Evolutionary conservation across 2,329 filamentous ascomycete genomes (phyloP).

Genomic region (Fusarium concolor): DNA sequence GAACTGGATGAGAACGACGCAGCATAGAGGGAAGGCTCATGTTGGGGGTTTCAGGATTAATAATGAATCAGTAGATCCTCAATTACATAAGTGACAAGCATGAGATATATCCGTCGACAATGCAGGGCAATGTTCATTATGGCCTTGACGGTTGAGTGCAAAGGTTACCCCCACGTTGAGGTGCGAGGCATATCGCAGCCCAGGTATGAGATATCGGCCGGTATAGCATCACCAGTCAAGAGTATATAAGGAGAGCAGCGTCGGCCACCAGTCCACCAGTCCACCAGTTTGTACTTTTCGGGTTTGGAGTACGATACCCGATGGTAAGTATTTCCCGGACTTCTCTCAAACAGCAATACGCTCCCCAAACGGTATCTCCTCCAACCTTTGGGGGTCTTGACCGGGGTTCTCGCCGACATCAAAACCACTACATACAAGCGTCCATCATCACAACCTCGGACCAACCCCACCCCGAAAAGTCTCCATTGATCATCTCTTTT

Average conservation of each 20-base stretch:
- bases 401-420: conserved; percentile 44
- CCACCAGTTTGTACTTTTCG: background rate
- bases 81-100: background rate
- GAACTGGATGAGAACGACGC: conserved; percentile 22
- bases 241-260: conserved; percentile 5
- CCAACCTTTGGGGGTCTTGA: conserved; percentile 28
- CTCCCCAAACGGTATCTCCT: background rate
- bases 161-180: conserved; percentile 10
- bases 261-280: background rate
- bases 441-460: conserved; percentile 32
- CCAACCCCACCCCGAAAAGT: conserved; percentile 46
- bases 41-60: conserved; percentile 38
- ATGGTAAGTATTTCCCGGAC: background rate
- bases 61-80: conserved; percentile 34
- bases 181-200: background rate
- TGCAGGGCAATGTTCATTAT: background rate
- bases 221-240: background rate
- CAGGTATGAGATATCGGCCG: background rate
- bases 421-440: conserved; percentile 3
- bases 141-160: background rate
- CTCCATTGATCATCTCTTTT: conserved; percentile 24
- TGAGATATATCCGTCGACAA: background rate
- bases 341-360: background rate
- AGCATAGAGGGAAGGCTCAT: conserved; percentile 22
- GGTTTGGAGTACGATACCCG: background rate